Evolutionary conservation across 768 basidiomycete genomes (phyloP), one percentile per base, ranked within the genome.

Genomic region (Trametopsis cervina): DNA sequence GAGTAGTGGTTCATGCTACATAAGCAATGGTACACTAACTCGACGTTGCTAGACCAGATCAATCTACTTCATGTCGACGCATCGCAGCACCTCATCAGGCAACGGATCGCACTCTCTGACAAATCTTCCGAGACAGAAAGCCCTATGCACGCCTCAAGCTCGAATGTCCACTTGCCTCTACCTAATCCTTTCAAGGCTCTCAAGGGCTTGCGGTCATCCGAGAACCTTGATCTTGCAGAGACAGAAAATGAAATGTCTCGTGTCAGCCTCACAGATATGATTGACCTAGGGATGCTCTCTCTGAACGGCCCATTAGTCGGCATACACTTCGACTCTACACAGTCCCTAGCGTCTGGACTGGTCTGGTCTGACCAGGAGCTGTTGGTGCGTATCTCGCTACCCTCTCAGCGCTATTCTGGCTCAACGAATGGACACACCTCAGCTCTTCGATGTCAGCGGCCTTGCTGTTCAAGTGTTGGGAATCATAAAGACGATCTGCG

Each of bases 181-280:
- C 70, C 82, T 5, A 83, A 80, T 51, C 74, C 80, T 2, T 81
- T 88, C 69, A 88, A 80, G 59, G 66, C 70, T 1, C 33, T 52
- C 12, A 52, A 47, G 41, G 51, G 40, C 4, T 35, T 52, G 13
- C 69, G 60, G n/a, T 76, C 78, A n/a, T 56, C 69, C 0, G 83
- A 84, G 24, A 67, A 70, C 44, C 43, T 76, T 3, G 35, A 52
- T 33, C 59, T 25, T 56, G 64, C 48, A 50, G 49, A 39, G 24
- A 56, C 51, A 53, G 57, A 39, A 52, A 51, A 48, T 26, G 46
- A 11, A n/a, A 42, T 35, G 3, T 63, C 59, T 40, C 66, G 66
- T 27, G 50, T 70, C 25, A 52, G 53, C 24, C 54, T 70, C 5
- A 70, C 66, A 17, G 62, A 69, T 2, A 62, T 61, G 12, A 36